These are phyloP conservation scores for Stachybotrys chlorohalonatus DNA, from an alignment of 2,329 filamentous ascomycete genomes.

Conservation along the genomic window DNA sequence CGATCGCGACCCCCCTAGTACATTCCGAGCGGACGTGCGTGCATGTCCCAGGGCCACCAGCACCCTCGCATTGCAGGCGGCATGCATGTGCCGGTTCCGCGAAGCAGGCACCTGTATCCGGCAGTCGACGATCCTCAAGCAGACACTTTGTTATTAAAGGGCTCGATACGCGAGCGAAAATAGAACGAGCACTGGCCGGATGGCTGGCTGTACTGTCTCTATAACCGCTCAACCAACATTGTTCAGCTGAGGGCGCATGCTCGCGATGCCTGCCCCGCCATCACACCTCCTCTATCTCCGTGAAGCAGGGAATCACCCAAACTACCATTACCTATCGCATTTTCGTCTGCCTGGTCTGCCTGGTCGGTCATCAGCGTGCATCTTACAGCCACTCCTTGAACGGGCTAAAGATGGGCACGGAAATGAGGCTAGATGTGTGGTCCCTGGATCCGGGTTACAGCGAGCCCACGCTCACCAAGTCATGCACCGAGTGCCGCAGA, in stretches of 20 bases:
- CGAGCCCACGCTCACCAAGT: slow-evolving; percentile 21
- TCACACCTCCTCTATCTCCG: background rate
- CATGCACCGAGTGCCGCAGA: slow-evolving; percentile 41
- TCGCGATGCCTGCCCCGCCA: background rate
- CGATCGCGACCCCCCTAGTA: too few species aligned
- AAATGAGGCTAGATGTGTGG: background rate
- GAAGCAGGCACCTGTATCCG: background rate
- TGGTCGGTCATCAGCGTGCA: too few species aligned
- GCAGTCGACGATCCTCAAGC: background rate
- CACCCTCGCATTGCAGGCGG: too few species aligned
- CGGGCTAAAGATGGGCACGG: background rate
- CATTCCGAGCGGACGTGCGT: too few species aligned
- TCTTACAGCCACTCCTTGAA: background rate
- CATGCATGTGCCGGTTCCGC: background rate
- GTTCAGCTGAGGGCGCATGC: background rate
- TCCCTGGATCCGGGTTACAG: slow-evolving; percentile 3
- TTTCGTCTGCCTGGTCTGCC: too few species aligned
- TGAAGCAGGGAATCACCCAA: background rate
- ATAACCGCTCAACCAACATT: too few species aligned
- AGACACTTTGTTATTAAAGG: too few species aligned
- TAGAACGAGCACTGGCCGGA: too few species aligned
- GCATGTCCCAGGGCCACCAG: too few species aligned
- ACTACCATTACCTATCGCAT: background rate
- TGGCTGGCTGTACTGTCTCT: too few species aligned
- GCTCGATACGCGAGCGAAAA: too few species aligned